Percentiles rank a stretch among this genome's conserved stretches.
phyloP scores from a whole-genome alignment of 2,329 filamentous ascomycete species.

The Epichloe festucae region DNA sequence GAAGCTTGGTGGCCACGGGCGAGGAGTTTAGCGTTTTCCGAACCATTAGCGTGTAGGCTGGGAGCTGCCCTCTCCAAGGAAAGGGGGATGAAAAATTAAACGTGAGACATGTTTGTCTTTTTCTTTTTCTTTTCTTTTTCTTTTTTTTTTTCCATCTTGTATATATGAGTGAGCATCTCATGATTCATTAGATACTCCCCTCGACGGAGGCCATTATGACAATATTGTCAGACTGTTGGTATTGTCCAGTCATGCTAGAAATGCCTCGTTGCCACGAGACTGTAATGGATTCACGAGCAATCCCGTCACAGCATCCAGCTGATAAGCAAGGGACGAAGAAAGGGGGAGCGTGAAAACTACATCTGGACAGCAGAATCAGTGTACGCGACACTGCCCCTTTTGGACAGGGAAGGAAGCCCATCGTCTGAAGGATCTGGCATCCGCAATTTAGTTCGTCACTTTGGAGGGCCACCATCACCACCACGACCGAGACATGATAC shows the following conservation, averaged over 20 bases:
- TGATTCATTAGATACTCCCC: neutral
- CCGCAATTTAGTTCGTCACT: too few relatives aligned
- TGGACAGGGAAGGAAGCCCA: conserved; percentile 9
- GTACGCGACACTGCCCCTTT: conserved; percentile 9
- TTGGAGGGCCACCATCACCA: too few relatives aligned
- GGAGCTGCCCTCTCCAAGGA: neutral
- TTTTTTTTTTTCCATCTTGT: neutral
- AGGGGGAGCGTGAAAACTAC: too few relatives aligned
- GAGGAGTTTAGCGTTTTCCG: conserved; percentile 78
- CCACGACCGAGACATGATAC: too few relatives aligned
- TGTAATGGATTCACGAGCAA: too few relatives aligned
- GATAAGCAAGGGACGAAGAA: too few relatives aligned
- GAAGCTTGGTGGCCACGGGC: conserved; percentile 78
- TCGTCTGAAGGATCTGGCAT: conserved; percentile 1
- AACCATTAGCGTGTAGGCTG: conserved; percentile 61
- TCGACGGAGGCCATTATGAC: conserved; percentile 6
- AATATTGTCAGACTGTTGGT: neutral
- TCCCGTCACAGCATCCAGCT: too few relatives aligned
- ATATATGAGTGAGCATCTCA: conserved; percentile 1
- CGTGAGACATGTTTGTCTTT: neutral
- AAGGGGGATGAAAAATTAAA: too few relatives aligned
- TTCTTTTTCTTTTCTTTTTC: neutral
- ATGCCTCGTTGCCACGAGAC: too few relatives aligned
- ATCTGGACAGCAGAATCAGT: too few relatives aligned
- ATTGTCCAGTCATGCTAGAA: too few relatives aligned